Evolutionary conservation across 148 eudicot species (phyloP), one percentile per base, ranked within the genome.

Genomic region (Rhododendron ovatum): DNA sequence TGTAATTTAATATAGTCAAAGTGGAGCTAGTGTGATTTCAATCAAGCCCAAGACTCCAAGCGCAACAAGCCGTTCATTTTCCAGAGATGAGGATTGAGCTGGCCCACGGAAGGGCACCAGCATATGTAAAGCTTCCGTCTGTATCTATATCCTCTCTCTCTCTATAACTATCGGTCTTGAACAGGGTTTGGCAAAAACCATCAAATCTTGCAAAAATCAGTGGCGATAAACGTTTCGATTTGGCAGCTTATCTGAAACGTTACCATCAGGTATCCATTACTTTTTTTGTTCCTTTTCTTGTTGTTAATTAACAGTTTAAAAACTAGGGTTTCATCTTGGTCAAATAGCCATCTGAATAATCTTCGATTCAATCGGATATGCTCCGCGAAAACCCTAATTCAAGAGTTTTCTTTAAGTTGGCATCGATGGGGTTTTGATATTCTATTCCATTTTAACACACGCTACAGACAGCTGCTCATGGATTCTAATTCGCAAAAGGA

Each of bases 401-500:
- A 35, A 55, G 84, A 12, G 28, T 17, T 81, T 59, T 55, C 18
- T 18, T 82, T 82, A 48, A 22, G 84, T 59, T 7, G 48, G 59
- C 50, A 82, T 24, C 28, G 39, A 30, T 8, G 14, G 71, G 47
- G 37, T 80, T 80, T 81, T 81, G 55, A 81, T 37, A 30, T 81
- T 81, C 18, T 14, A 41, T 53, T 81, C n/a, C 57, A 59, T 59
- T 59, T 57, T 57, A 57, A 57, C 63, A 18, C 3, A 17, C 47
- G 22, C 50, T 76, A 1, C 37, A 84, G 39, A 33, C 78, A 67
- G 85, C 76, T 83, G n/a, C 20, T 71, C 41, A 91, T 91, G 93
- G 90, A 91, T 81, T 91, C 93, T 15, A 91, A 91, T 86, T 88
- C 89, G 45, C 89, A 87, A 17, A 87, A 88, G 55, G 87, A 88